These are phyloP conservation scores for Wickerhamomyces canadensis DNA, from an alignment of 805 yeast genomes.

Conservation along the genomic window DNA sequence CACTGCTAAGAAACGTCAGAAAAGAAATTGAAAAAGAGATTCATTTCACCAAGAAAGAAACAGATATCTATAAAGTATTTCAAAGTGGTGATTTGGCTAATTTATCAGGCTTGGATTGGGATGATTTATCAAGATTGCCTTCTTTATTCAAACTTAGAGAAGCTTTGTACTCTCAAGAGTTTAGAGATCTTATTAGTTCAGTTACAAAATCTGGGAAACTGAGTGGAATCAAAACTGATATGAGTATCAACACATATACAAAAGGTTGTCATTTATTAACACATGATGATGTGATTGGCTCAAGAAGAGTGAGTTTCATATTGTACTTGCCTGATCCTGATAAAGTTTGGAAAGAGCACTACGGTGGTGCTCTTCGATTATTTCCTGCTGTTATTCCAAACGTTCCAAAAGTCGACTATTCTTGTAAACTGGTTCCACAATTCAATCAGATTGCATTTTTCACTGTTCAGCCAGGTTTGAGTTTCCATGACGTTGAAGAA, in stretches of 20 bases:
- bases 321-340: slow-evolving; percentile 92
- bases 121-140: slow-evolving; percentile 69
- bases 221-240: slow-evolving; percentile 87
- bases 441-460: slow-evolving; percentile 96
- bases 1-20: slow-evolving; percentile 71
- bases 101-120: slow-evolving; percentile 74
- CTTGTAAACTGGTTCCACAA: slow-evolving; percentile 73
- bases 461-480: slow-evolving; percentile 91
- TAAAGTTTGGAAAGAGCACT: slow-evolving; percentile 78
- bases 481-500: slow-evolving; percentile 98
- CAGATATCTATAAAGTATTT: slow-evolving; percentile 90
- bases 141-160: slow-evolving; percentile 73
- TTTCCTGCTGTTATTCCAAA: slow-evolving; percentile 85
- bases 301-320: slow-evolving; percentile 88
- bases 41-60: slow-evolving; percentile 91
- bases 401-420: slow-evolving; percentile 78
- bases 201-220: slow-evolving; percentile 86
- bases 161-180: slow-evolving; percentile 81
- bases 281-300: slow-evolving; percentile 97
- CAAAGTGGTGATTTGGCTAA: slow-evolving; percentile 93
- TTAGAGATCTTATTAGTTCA: slow-evolving; percentile 68
- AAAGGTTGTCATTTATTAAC: slow-evolving; percentile 91
- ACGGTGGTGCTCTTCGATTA: slow-evolving; percentile 89
- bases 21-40: slow-evolving; percentile 78
- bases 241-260: slow-evolving; percentile 85